Base-by-base conservation (phyloP, 257 asterid genomes). In the Fraxinus quadrangulata region DNA sequence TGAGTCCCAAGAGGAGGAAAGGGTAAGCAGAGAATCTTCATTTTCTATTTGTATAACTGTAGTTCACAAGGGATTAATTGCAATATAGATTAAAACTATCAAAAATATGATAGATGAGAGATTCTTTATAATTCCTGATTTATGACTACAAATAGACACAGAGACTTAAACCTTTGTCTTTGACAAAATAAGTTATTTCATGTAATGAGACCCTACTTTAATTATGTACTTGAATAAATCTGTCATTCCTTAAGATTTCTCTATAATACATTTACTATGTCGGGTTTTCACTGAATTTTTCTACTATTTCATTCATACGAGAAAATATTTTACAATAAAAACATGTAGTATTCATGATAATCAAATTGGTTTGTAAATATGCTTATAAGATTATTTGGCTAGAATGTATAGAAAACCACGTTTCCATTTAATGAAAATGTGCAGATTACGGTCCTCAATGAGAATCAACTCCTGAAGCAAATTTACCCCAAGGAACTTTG, bases 1-100 rank as follows among this genome's bases (percentile, higher is more conserved):
- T 89, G 40, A 86, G 94, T 72, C 91, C 83, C 80, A 94, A 85
- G 78, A 84, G 97, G 84, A 88, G 92, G 80, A 94, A 86, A 86
- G 84, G 78, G 82, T 94, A 85, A 81, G 84, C 34, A 77, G 30
- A 49, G 69, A 69, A 49, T 30, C 11, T 19, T 70, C 61, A 34
- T 39, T 67, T 45, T 36, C 34, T 39, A 82, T 63, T 78, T 74
- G 84, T 81, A 78, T 71, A 45, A 72, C 23, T 77, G 30, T 71
- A 67, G 42, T 42, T 42, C 26, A 9, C 19, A 36, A 23, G 11
- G 33, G 40, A 71, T 5, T 33, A 66, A 45, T 54, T n/a, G 51
- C 49, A 75, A 30, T 66, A 68, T 73, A 23, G 54, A 70, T 33
- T 59, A 19, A n/a, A 59, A 59, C 30, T n/a, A 6, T 59, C 67